Base-by-base conservation (phyloP, 495 filamentous ascomycete genomes). In the Penicillium parvum region DNA sequence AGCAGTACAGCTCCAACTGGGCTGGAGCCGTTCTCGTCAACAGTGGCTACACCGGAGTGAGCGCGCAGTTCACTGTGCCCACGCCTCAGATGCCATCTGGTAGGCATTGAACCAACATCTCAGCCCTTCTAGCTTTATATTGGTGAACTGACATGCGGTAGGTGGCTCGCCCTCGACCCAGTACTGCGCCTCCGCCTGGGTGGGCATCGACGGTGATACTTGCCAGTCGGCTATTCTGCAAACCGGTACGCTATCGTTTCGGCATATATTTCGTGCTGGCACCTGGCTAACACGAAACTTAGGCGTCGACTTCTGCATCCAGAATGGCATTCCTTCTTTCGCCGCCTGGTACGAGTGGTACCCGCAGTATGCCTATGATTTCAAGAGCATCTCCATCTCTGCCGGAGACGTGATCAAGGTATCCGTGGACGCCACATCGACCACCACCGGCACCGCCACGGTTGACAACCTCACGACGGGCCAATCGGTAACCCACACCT, bases 331-430 rank as follows among this genome's bases (percentile, higher is more conserved):
- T 2, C 65, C 65, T 1, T 53, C 50, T 20, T 81, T 64, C 47
- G 69, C 74, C 30, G 66, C 75, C 22, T 82, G 78, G 77, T 81
- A 78, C 43, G 77, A 81, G 53, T 81, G 75, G 76, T 78, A 69
- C 49, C 76, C 77, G 16, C 63, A 74, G 41, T 68, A 75, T 54
- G 66, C 74, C 19, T 66, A 71, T 50, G 63, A 72, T 52, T 81
- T 81, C 53, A 55, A 51, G 12, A 58, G 57, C 43, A 72, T 81
- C 49, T 5, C 42, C 4, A 66, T 82, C 53, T 56, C 56, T 5
- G 72, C 69, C 5, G 78, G 78, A n/a, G 71, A 83, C 37, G 50
- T 45, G n/a, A 68, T 82, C 58, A 70, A 56, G 23, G 65, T 74
- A 20, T 76, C 72, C 7, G 71, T 79, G 20, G 68, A 61, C 11